Conservation (phyloP, 2,329 filamentous ascomycete genomes). For the Exophiala bonariae region DNA sequence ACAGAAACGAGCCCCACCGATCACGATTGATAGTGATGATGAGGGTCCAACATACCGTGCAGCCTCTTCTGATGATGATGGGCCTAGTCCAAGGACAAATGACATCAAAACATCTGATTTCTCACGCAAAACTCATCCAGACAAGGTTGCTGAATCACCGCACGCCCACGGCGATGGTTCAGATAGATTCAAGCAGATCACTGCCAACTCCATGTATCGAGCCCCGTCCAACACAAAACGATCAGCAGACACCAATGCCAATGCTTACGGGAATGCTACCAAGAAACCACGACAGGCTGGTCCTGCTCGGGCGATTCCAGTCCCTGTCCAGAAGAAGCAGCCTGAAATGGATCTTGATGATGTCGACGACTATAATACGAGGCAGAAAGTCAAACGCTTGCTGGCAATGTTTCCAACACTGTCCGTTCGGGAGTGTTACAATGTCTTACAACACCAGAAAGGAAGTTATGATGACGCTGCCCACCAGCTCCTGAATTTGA, state of each 20-base stretch:
- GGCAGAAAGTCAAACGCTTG: slow-evolving; percentile 55
- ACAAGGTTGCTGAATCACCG: slow-evolving; percentile 41
- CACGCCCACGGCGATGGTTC: slow-evolving; percentile 30
- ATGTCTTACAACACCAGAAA: slow-evolving; percentile 51
- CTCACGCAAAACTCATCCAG: slow-evolving; percentile 37
- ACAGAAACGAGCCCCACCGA: slow-evolving; percentile 40
- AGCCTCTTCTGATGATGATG: slow-evolving; percentile 64
- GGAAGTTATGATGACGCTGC: slow-evolving; percentile 59
- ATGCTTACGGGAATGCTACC: slow-evolving; percentile 36
- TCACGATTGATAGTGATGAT: slow-evolving; percentile 55
- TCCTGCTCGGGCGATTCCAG: slow-evolving; percentile 48
- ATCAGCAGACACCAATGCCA: slow-evolving; percentile 45
- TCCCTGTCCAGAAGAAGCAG: slow-evolving; percentile 24
- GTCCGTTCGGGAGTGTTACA: slow-evolving; percentile 48
- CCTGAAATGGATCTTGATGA: slow-evolving; percentile 47
- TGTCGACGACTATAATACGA: slow-evolving; percentile 51
- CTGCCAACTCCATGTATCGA: slow-evolving; percentile 43
- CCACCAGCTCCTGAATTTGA: slow-evolving; percentile 43
- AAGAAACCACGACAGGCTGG: slow-evolving; percentile 43
- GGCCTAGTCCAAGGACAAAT: slow-evolving; percentile 46
- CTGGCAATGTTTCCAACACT: slow-evolving; percentile 47
- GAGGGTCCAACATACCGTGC: slow-evolving; percentile 60
- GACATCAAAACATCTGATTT: slow-evolving; percentile 60
- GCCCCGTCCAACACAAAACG: slow-evolving; percentile 38
- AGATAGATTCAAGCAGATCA: slow-evolving; percentile 46